phyloP scores from a whole-genome alignment of 2,329 filamentous ascomycete species.

The Gyromitra esculenta region DNA sequence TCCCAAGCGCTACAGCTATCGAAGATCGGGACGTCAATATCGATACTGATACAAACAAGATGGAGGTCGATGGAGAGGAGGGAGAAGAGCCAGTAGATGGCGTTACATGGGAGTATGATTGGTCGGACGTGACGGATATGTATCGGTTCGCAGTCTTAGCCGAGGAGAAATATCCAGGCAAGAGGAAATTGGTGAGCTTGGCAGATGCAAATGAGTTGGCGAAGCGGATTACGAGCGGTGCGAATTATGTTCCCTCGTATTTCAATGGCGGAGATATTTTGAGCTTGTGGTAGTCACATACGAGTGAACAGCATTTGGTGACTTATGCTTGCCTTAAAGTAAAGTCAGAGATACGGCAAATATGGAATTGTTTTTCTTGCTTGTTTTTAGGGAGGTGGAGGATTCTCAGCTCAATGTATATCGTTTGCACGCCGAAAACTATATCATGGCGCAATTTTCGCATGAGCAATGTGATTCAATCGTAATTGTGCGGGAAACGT shows the following conservation, averaged over 20 bases:
- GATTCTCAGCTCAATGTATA: background rate
- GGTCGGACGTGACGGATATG: background rate
- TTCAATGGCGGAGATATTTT: constrained; percentile 42
- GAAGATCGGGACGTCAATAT: background rate
- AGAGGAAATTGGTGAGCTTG: constrained; percentile 44
- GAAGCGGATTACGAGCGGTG: constrained; percentile 27
- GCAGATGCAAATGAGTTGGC: constrained; percentile 43
- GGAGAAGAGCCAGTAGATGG: constrained; percentile 8
- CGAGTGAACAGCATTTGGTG: background rate
- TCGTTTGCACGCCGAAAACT: background rate
- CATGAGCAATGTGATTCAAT: background rate
- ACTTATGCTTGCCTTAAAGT: background rate
- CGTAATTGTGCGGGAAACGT: too few relatives aligned
- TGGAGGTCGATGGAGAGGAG: too few relatives aligned
- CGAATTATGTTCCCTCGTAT: too few relatives aligned
- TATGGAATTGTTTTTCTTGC: background rate
- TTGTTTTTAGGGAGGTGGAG: background rate
- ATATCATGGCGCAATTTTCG: background rate
- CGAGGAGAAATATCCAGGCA: background rate
- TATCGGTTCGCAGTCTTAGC: constrained; percentile 21
- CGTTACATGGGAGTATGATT: constrained; percentile 12
- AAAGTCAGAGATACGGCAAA: background rate
- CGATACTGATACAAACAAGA: background rate
- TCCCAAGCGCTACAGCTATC: too few relatives aligned
- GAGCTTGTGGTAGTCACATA: constrained; percentile 14